A percentile compares a stretch with the other conserved stretches of the same genome.
Conservation (phyloP, 23 red algal species). For the Gracilariopsis chorda region DNA sequence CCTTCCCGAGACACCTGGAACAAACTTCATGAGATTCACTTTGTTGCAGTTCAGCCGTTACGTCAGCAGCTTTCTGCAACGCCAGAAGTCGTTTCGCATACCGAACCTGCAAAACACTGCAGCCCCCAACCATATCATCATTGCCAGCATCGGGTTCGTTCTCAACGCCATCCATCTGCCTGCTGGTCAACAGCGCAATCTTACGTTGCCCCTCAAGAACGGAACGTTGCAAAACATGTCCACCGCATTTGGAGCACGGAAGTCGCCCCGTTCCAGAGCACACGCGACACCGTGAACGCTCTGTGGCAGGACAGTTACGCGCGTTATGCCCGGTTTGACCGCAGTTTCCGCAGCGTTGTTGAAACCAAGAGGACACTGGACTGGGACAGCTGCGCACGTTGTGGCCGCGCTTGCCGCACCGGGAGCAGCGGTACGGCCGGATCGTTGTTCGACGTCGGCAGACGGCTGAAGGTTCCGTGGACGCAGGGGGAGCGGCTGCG, state of each 20-base stretch:
- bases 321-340: conserved; percentile 6
- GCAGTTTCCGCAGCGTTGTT: neutral
- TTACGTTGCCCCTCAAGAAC: neutral
- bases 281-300: neutral
- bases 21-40: neutral
- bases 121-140: neutral
- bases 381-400: neutral
- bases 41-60: no score
- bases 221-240: neutral
- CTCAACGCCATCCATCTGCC: no score
- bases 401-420: neutral
- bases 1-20: neutral
- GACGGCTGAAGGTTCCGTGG: no score
- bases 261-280: neutral
- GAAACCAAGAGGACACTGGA: neutral
- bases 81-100: neutral
- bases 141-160: no score
- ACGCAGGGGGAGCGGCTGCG: no score
- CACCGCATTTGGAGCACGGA: neutral
- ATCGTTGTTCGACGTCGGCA: no score
- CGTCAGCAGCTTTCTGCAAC: neutral
- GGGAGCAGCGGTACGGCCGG: neutral
- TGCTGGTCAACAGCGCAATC: neutral
- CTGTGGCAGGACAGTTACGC: neutral
- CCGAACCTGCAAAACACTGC: neutral